Conservation (phyloP, 1,284 basidiomycete species). For the Rhodotorula sp. region DNA sequence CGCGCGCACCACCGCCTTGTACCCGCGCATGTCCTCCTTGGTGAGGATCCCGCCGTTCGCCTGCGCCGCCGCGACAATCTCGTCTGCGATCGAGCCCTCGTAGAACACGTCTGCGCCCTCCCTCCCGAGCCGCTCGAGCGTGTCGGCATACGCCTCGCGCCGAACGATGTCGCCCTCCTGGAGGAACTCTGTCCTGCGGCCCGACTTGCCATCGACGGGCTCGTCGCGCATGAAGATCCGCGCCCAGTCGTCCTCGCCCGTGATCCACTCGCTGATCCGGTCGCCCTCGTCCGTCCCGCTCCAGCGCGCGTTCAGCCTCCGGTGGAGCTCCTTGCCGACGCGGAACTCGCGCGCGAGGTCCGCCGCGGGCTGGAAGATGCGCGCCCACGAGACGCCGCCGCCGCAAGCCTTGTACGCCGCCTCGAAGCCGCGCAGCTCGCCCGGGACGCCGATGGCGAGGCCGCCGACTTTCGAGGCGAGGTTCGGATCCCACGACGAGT, state of each 20-base stretch:
- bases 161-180: slow-evolving; percentile 71
- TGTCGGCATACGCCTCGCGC: slow-evolving; percentile 68
- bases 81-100: slow-evolving; percentile 72
- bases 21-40: slow-evolving; percentile 67
- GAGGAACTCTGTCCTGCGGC: slow-evolving; percentile 58
- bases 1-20: slow-evolving; percentile 67
- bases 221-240: slow-evolving; percentile 69
- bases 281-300: slow-evolving; percentile 15
- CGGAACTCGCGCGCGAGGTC: slow-evolving; percentile 68
- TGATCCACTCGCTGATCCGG: slow-evolving; percentile 58
- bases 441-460: slow-evolving; percentile 77
- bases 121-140: slow-evolving; percentile 65
- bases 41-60: slow-evolving; percentile 75
- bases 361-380: slow-evolving; percentile 72
- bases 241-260: slow-evolving; percentile 69
- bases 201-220: slow-evolving; percentile 50
- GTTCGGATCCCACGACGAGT: slow-evolving; percentile 50
- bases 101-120: slow-evolving; percentile 74
- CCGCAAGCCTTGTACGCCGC: slow-evolving; percentile 73
- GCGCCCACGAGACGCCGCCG: slow-evolving; percentile 71
- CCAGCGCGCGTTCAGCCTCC: slow-evolving; percentile 63
- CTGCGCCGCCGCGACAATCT: slow-evolving; percentile 67
- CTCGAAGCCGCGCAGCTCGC: slow-evolving; percentile 79
- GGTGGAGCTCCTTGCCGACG: slow-evolving; percentile 71
- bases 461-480: slow-evolving; percentile 68